A percentile compares a stretch with the other conserved stretches of the same genome.
Conservation (phyloP, 352 stramenopile species). For the Globisporangium radiosum region DNA sequence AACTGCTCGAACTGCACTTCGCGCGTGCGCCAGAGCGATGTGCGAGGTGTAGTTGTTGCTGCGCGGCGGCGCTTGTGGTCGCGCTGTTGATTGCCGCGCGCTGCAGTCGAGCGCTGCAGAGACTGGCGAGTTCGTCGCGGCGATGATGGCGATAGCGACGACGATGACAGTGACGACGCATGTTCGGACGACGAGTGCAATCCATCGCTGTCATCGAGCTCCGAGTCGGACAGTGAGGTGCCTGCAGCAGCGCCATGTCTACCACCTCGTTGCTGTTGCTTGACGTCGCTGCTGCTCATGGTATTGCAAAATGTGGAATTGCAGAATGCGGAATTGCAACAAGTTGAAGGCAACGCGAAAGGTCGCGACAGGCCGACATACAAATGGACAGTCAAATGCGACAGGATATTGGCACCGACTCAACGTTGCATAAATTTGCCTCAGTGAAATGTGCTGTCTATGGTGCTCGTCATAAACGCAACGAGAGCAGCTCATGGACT, state of each 20-base stretch:
- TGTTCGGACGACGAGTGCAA: not conserved
- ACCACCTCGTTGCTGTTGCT: not conserved
- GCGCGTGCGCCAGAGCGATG: slow-evolving; percentile 42
- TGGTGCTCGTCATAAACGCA: no score
- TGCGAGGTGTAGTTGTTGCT: not conserved
- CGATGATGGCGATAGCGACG: not conserved
- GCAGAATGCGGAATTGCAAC: not conserved
- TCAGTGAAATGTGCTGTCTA: no score
- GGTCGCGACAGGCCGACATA: no score
- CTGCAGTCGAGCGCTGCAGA: no score
- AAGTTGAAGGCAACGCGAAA: no score
- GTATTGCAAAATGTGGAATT: not conserved
- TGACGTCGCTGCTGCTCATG: not conserved
- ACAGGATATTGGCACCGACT: no score
- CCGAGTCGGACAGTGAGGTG: not conserved
- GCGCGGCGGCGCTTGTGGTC: not conserved
- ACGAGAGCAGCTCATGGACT: no score
- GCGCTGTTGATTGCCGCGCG: not conserved
- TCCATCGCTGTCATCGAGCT: slow-evolving; percentile 1
- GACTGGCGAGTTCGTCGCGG: not conserved
- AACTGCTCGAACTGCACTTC: slow-evolving; percentile 81
- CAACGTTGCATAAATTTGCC: no score
- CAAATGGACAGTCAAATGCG: no score
- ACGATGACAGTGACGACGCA: not conserved
- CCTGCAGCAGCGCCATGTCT: no score